Percentiles rank a stretch among this genome's conserved stretches.
These are phyloP conservation scores for Geotrichum bryndzae DNA, from an alignment of 1,139 yeast species.

Conservation along the genomic window DNA sequence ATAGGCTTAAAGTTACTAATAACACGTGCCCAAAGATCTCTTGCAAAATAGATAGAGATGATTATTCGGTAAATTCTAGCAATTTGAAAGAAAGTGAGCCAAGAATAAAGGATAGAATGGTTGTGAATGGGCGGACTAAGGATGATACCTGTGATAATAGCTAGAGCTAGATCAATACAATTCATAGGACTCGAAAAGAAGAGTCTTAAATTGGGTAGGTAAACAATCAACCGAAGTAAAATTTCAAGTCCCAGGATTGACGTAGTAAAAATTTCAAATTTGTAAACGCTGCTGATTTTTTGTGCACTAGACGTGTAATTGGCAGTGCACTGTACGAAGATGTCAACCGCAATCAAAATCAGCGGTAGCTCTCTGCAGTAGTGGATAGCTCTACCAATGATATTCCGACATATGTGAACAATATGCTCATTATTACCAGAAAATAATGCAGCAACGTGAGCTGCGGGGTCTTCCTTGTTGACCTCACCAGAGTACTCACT, in stretches of 20 bases:
- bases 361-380: constrained; percentile 41
- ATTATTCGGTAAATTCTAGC: constrained; percentile 75
- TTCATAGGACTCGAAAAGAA: constrained; percentile 57
- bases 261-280: constrained; percentile 18
- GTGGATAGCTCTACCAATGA: constrained; percentile 22
- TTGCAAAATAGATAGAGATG: constrained; percentile 48
- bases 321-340: constrained; percentile 47
- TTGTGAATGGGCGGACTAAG: constrained; percentile 48
- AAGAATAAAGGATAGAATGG: constrained; percentile 53
- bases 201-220: constrained; percentile 53
- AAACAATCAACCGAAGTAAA: constrained; percentile 48
- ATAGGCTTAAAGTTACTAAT: constrained; percentile 62
- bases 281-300: background rate
- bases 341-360: constrained; percentile 43
- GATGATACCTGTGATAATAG: constrained; percentile 53
- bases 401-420: constrained; percentile 20
- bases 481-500: constrained; percentile 26
- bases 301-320: constrained; percentile 19
- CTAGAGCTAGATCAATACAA: constrained; percentile 55
- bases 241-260: constrained; percentile 51
- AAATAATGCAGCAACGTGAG: background rate
- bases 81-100: constrained; percentile 76
- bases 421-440: constrained; percentile 17
- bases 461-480: constrained; percentile 9
- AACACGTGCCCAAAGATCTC: constrained; percentile 63